phyloP scores from a whole-genome alignment of 768 basidiomycete genomes.

The Jaapia argillacea region DNA sequence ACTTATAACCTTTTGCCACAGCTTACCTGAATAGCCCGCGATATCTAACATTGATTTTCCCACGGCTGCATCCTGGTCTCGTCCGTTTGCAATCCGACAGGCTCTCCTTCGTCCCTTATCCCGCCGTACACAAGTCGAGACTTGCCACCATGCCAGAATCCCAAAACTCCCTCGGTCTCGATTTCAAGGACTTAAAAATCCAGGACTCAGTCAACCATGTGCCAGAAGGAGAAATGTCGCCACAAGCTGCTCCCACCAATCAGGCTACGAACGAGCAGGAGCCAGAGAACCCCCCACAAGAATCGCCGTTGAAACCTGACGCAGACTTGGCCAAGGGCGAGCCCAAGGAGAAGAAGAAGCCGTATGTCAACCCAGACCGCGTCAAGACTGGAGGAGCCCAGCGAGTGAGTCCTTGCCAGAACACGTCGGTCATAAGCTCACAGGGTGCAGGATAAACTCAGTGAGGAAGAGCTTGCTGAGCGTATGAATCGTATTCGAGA shows the following conservation, averaged over 20 bases:
- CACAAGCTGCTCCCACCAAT: background rate
- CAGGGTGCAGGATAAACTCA: constrained; percentile 48
- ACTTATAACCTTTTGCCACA: no score
- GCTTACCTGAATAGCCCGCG: no score
- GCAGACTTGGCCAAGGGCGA: constrained; percentile 11
- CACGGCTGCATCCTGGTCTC: no score
- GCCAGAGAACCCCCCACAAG: background rate
- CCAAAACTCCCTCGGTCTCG: no score
- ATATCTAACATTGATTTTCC: no score
- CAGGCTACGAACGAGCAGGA: background rate
- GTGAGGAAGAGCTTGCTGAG: constrained; percentile 56
- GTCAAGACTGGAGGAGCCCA: constrained; percentile 75
- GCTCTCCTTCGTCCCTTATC: background rate
- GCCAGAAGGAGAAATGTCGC: no score
- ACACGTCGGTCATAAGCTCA: constrained; percentile 1
- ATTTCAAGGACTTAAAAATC: no score
- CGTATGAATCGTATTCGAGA: constrained; percentile 62
- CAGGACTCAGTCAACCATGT: no score
- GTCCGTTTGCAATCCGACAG: background rate
- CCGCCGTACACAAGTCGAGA: no score
- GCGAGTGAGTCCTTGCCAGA: constrained; percentile 36
- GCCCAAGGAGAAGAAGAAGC: constrained; percentile 51
- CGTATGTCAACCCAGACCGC: constrained; percentile 76
- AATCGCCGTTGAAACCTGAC: background rate
- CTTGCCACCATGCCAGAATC: no score